A percentile compares a stretch with the other conserved stretches of the same genome.
These are phyloP conservation scores for Phytophthora litchii DNA, from an alignment of 352 stramenopile species.

Conservation along the genomic window DNA sequence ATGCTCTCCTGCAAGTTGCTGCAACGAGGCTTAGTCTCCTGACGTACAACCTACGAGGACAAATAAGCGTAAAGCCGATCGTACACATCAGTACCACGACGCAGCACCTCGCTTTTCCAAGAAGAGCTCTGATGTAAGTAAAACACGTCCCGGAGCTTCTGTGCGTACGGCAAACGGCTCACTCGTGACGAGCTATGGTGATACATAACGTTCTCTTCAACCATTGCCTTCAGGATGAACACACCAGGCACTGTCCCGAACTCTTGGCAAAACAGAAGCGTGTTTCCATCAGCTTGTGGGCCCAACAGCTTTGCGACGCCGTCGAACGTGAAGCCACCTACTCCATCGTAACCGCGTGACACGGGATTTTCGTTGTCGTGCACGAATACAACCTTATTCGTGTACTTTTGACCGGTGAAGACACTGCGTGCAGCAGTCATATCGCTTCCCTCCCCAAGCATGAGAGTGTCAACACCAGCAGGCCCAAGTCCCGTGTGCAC, in stretches of 20 bases:
- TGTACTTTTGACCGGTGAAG: constrained; percentile 32
- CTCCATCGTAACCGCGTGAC: constrained; percentile 60
- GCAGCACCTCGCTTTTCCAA: constrained; percentile 67
- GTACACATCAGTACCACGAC: constrained; percentile 56
- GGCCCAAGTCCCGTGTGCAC: constrained; percentile 93
- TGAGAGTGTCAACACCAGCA: constrained; percentile 62
- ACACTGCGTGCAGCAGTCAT: constrained; percentile 36
- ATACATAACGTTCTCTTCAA: constrained; percentile 70
- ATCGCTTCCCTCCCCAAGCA: constrained; percentile 37
- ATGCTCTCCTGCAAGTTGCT: too few species aligned
- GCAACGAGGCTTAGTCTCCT: not conserved
- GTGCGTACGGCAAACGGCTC: constrained; percentile 56
- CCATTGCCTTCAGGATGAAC: constrained; percentile 64
- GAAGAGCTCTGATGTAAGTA: constrained; percentile 71
- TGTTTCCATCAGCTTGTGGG: constrained; percentile 20
- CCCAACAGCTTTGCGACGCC: constrained; percentile 44
- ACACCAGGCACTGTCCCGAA: constrained; percentile 70
- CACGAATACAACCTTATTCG: constrained; percentile 38
- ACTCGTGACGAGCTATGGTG: constrained; percentile 43
- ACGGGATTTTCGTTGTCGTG: constrained; percentile 41
- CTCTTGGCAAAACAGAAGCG: constrained; percentile 62
- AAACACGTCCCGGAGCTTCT: constrained; percentile 77
- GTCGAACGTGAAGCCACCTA: constrained; percentile 47
- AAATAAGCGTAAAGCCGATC: constrained; percentile 44
- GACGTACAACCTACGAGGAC: constrained; percentile 3